phyloP scores from a whole-genome alignment of 345 rosid genomes.

The Aethionema arabicum region DNA sequence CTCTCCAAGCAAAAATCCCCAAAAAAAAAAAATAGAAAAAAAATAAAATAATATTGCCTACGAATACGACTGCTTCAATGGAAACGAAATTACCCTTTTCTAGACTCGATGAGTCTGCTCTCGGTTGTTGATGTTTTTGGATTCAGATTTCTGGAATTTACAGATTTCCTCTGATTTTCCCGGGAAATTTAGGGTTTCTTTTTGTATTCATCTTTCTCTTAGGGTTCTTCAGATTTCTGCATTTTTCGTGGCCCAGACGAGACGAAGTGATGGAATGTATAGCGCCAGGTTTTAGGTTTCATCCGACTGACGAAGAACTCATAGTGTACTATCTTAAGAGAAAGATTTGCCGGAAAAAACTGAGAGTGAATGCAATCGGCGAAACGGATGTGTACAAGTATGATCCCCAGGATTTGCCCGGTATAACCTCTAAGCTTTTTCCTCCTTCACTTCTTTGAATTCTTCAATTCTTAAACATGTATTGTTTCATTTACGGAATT shows the following conservation, averaged over 20 bases:
- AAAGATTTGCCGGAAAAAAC: conserved; percentile 63
- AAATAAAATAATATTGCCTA: too few relatives aligned
- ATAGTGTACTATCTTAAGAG: conserved; percentile 70
- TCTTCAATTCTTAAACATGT: neutral
- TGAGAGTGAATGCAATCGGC: conserved; percentile 57
- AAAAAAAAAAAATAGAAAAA: neutral
- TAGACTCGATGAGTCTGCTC: too few relatives aligned
- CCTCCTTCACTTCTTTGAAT: neutral
- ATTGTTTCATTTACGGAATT: neutral
- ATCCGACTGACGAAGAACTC: conserved; percentile 94
- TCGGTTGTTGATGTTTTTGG: too few relatives aligned
- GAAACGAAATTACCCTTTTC: too few relatives aligned
- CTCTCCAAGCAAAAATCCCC: conserved; percentile 24
- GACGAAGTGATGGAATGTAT: conserved; percentile 17
- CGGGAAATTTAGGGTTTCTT: too few relatives aligned
- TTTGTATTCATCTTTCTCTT: too few relatives aligned
- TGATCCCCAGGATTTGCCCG: conserved; percentile 93
- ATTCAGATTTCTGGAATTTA: too few relatives aligned
- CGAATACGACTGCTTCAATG: too few relatives aligned
- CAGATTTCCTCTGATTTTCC: too few relatives aligned
- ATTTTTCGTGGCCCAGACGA: too few relatives aligned
- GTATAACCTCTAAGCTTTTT: conserved; percentile 35
- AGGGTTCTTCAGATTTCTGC: too few relatives aligned
- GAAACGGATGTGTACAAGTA: conserved; percentile 87
- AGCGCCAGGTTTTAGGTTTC: conserved; percentile 96